Conservation (phyloP, 352 stramenopile genomes). For the Phytophthora cajani region DNA sequence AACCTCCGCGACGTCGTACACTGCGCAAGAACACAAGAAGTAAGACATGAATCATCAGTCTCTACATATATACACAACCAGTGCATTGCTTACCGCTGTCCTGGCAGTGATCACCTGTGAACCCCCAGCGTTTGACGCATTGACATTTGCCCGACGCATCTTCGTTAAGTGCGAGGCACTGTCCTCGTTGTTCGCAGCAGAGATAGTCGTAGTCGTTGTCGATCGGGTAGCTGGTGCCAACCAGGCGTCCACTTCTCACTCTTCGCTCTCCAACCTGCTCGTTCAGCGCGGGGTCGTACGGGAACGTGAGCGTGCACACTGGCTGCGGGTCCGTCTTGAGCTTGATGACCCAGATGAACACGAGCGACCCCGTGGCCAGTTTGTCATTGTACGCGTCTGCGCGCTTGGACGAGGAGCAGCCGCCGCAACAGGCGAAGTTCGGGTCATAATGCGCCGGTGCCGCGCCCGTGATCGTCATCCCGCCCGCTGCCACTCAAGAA, state of each 20-base stretch:
- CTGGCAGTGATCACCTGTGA: conserved; percentile 71
- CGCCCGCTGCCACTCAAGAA: conserved; percentile 2
- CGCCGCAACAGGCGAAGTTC: conserved; percentile 76
- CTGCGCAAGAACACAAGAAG: conserved; percentile 26
- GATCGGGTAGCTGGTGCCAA: conserved; percentile 72
- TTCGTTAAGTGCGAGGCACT: conserved; percentile 54
- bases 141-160: conserved; percentile 68
- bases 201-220: conserved; percentile 75
- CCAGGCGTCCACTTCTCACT: conserved; percentile 64
- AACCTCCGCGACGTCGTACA: conserved; percentile 60
- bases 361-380: conserved; percentile 48
- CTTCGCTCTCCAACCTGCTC: conserved; percentile 65
- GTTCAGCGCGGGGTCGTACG: conserved; percentile 63
- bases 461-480: conserved; percentile 33
- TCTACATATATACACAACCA: not conserved
- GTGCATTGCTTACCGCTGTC: conserved; percentile 51
- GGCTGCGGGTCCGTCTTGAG: conserved; percentile 60
- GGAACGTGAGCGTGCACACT: conserved; percentile 60
- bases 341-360: conserved; percentile 77
- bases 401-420: conserved; percentile 66
- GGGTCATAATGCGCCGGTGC: conserved; percentile 39
- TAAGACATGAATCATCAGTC: not conserved
- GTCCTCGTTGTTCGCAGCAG: conserved; percentile 71
- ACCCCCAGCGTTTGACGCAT: conserved; percentile 73
- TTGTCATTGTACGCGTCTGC: conserved; percentile 58